A percentile compares a stretch with the other conserved stretches of the same genome.
Evolutionary conservation across 2,329 filamentous ascomycete species (phyloP).

Genomic region (Mycocentrospora acerina): DNA sequence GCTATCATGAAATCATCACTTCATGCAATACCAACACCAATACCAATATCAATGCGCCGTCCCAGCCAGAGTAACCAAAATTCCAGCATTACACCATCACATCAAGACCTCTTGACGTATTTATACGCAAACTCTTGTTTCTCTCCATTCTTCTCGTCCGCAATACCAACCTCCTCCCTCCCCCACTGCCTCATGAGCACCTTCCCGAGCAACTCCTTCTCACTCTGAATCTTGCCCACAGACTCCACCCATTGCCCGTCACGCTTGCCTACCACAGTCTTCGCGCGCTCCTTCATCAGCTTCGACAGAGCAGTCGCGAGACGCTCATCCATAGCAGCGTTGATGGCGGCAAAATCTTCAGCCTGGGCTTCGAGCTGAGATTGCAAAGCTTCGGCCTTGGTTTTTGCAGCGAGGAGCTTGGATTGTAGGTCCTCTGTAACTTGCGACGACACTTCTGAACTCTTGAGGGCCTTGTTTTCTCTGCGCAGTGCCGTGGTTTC

Average conservation of each 20-base stretch:
- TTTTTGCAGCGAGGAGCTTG: conserved; percentile 13
- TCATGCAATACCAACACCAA: no score
- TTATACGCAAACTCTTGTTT: conserved; percentile 34
- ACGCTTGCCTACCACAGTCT: conserved; percentile 29
- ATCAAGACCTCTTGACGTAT: conserved; percentile 20
- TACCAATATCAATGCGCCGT: no score
- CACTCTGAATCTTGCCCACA: conserved; percentile 19
- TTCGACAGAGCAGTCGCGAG: conserved; percentile 29
- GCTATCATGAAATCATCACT: no score
- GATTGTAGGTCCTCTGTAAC: conserved; percentile 2
- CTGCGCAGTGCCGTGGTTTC: conserved; percentile 19
- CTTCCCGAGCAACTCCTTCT: conserved; percentile 34
- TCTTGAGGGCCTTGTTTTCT: conserved; percentile 14
- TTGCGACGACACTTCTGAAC: not conserved
- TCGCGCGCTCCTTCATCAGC: conserved; percentile 35
- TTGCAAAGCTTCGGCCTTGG: conserved; percentile 22
- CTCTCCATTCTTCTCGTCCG: conserved; percentile 20
- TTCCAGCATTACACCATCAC: not conserved
- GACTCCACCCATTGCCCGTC: conserved; percentile 39
- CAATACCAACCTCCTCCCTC: conserved; percentile 34
- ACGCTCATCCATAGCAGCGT: conserved; percentile 37
- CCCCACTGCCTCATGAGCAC: conserved; percentile 41
- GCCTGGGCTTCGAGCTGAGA: conserved; percentile 19
- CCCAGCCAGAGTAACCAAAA: not conserved
- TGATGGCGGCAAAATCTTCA: conserved; percentile 31